These are phyloP conservation scores for Orbilia brochopaga DNA, from an alignment of 2,329 filamentous ascomycete species.

Conservation along the genomic window DNA sequence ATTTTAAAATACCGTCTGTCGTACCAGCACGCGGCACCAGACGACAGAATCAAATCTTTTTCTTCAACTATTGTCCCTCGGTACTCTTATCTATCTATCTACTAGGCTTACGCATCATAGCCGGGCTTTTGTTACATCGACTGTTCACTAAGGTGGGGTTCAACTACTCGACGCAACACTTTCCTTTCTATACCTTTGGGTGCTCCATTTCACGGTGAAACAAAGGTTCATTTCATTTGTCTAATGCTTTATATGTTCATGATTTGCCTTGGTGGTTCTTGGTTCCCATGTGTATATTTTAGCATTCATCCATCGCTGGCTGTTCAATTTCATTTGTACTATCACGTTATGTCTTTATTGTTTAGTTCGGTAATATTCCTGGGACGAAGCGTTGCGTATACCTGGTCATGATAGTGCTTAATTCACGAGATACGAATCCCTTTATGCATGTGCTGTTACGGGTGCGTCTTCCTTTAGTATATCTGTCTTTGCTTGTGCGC, in stretches of 20 bases:
- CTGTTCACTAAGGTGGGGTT: conserved; percentile 52
- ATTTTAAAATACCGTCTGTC: conserved; percentile 26
- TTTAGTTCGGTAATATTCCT: conserved; percentile 39
- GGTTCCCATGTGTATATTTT: conserved; percentile 44
- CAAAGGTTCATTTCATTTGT: conserved; percentile 23
- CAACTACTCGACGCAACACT: conserved; percentile 26
- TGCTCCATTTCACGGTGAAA: conserved; percentile 13
- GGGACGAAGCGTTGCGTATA: conserved; percentile 20
- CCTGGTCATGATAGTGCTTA: conserved; percentile 38
- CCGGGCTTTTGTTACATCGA: conserved; percentile 45
- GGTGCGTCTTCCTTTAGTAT: conserved; percentile 54
- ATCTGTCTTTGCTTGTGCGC: conserved; percentile 55
- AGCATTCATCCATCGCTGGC: no score
- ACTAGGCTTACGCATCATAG: conserved; percentile 13
- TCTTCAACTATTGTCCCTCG: conserved; percentile 9
- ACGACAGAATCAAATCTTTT: conserved; percentile 38
- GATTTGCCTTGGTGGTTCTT: conserved; percentile 23
- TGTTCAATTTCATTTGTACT: conserved; percentile 55
- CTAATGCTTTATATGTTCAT: no score
- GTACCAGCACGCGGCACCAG: conserved; percentile 26
- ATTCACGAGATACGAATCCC: conserved; percentile 46
- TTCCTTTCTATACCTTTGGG: conserved; percentile 15
- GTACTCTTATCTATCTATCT: conserved; percentile 20
- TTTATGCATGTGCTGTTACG: conserved; percentile 7
- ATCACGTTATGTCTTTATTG: conserved; percentile 48